Evolutionary conservation across 768 basidiomycete species (phyloP).

Genomic region (Tricholoma flavovirens): DNA sequence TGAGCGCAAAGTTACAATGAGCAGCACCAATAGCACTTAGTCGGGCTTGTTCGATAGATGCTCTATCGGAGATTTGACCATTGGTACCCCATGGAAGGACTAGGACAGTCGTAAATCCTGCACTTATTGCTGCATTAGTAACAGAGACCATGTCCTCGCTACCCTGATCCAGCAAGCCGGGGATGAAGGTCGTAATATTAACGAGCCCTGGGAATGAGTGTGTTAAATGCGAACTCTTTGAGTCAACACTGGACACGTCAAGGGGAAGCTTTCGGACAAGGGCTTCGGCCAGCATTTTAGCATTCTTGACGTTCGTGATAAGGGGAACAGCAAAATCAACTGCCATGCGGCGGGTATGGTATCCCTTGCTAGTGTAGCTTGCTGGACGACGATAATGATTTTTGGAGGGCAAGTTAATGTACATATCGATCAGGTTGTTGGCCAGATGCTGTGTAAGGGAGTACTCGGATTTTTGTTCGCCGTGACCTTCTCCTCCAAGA

Average conservation of each 20-base stretch:
- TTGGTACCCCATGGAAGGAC: slow-evolving; percentile 67
- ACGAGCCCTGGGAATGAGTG: slow-evolving; percentile 89
- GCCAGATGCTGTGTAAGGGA: slow-evolving; percentile 95
- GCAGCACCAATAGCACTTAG: slow-evolving; percentile 56
- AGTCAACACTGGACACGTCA: slow-evolving; percentile 86
- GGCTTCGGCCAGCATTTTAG: slow-evolving; percentile 93
- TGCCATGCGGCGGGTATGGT: slow-evolving; percentile 95
- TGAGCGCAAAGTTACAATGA: slow-evolving; percentile 85
- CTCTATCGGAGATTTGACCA: slow-evolving; percentile 59
- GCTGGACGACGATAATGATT: slow-evolving; percentile 97
- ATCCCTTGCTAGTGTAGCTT: slow-evolving; percentile 95
- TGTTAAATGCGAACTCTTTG: slow-evolving; percentile 89
- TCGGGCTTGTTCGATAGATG: slow-evolving; percentile 64
- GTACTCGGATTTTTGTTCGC: slow-evolving; percentile 92
- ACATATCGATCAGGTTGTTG: slow-evolving; percentile 97
- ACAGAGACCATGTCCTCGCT: slow-evolving; percentile 60
- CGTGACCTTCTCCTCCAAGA: slow-evolving; percentile 65
- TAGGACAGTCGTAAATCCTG: slow-evolving; percentile 84
- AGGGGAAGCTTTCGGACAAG: slow-evolving; percentile 85
- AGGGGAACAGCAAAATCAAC: slow-evolving; percentile 97
- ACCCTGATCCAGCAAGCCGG: slow-evolving; percentile 49
- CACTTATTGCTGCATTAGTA: slow-evolving; percentile 78
- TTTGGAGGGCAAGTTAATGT: slow-evolving; percentile 98
- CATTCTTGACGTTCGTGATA: slow-evolving; percentile 98
- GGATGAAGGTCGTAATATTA: slow-evolving; percentile 84